These are phyloP conservation scores for Diplodia mutila DNA, from an alignment of 2,329 filamentous ascomycete species.

Conservation along the genomic window DNA sequence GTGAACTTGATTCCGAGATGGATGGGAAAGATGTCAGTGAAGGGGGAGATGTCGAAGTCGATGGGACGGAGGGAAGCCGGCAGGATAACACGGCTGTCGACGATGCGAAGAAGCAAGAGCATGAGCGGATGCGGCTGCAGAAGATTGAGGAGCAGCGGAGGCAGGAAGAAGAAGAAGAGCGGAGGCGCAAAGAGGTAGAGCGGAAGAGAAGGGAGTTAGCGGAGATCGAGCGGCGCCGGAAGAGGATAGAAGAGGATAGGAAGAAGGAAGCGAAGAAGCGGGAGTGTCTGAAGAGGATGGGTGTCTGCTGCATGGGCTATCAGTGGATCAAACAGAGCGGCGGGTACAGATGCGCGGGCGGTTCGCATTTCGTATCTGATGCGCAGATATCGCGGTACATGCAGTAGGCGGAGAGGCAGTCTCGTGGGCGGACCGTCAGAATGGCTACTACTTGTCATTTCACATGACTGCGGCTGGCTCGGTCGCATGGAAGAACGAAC, in stretches of 20 bases:
- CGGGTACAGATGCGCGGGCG: conserved; percentile 67
- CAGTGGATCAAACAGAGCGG: conserved; percentile 62
- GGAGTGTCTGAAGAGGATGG: conserved; percentile 57
- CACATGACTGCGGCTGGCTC: too few relatives aligned
- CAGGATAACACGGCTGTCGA: background rate
- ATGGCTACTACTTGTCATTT: too few relatives aligned
- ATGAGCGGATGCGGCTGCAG: conserved; percentile 31
- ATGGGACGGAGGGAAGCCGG: too few relatives aligned
- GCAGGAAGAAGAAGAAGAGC: conserved; percentile 38
- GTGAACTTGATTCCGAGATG: background rate
- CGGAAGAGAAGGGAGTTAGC: conserved; percentile 39
- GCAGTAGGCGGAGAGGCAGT: background rate
- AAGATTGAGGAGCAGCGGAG: conserved; percentile 32
- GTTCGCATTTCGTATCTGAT: conserved; percentile 59
- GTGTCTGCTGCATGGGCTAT: conserved; percentile 61
- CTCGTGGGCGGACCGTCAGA: too few relatives aligned
- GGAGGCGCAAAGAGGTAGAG: conserved; percentile 43
- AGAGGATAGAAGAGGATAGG: conserved; percentile 33
- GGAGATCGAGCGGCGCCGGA: background rate
- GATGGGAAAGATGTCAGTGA: too few relatives aligned
- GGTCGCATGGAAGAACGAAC: too few relatives aligned
- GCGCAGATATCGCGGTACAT: conserved; percentile 25
- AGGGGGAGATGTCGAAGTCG: too few relatives aligned
- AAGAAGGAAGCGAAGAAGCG: conserved; percentile 46
- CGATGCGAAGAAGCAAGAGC: conserved; percentile 8